Base-by-base conservation (phyloP, 306 rosid species). In the Cercis canadensis region DNA sequence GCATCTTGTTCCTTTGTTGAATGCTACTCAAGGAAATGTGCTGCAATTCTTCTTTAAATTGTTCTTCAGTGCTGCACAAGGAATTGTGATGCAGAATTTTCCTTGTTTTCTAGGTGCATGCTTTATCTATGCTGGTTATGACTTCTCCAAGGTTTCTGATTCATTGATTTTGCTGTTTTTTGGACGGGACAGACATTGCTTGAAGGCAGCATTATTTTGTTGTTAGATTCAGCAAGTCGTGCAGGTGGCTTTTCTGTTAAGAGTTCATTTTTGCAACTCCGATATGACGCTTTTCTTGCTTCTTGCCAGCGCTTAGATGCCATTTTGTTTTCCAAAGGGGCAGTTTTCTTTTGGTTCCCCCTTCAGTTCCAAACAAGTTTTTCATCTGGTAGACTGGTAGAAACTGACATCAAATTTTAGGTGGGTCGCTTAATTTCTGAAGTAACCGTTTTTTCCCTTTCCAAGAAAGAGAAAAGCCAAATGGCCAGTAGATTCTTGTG, bases 351-450 rank as follows among this genome's bases (percentile, higher is more conserved):
- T 55, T 65, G 37, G 34, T 32, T 45, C 50, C 60, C 29, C 62
- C 78, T 73, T 57, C 43, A 34, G 73, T 72, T 83, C 69, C 60
- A 54, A 70, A 44, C 70, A 73, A 58, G 67, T 72, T 82, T 82
- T 29, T 47, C 47, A 44, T 67, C 53, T 53, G 78, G 67, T 59
- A 65, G 61, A 54, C 72, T 43, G n/a, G 44, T 66, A 55, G 29
- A 24, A 45, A 61, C 67, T 50, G 65, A 75, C 73, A 53, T 64
- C 24, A 33, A 79, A 74, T 72, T 63, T 88, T 62, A 75, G 86
- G 65, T 15, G 32, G 67, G 52, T 33, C 61, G 66, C 44, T 73
- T 78, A 62, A 81, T 50, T 51, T 65, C 50, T 57, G 69, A 72
- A 75, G 78, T 83, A 70, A 73, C 50, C 73, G 34, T 40, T 46